phyloP scores from a whole-genome alignment of 83 land plant genomes.

The Thuja plicata region DNA sequence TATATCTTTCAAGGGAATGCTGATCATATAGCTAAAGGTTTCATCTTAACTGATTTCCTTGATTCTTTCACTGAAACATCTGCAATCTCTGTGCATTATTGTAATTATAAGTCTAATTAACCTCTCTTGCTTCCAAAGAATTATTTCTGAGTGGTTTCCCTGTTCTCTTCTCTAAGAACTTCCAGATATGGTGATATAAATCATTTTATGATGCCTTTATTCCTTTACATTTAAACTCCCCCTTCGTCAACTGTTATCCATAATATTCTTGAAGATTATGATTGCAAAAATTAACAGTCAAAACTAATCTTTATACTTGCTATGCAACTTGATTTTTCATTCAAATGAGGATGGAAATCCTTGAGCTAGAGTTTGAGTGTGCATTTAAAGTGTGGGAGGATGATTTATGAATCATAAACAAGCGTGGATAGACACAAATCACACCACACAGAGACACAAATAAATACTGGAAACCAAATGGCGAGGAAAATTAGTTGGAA shows the following conservation, averaged over 20 bases:
- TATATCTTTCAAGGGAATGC: not conserved
- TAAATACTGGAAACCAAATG: too few species aligned
- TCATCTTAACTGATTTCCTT: not conserved
- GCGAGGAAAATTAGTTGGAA: too few species aligned
- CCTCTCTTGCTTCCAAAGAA: not conserved
- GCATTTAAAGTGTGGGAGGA: too few species aligned
- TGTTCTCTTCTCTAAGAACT: not conserved
- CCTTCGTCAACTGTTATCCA: not conserved
- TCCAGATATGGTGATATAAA: not conserved
- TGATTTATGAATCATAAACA: too few species aligned
- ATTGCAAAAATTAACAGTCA: too few species aligned
- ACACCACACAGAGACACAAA: too few species aligned
- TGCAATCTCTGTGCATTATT: not conserved
- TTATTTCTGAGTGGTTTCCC: not conserved
- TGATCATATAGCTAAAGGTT: not conserved
- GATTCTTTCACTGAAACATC: not conserved
- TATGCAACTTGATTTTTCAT: too few species aligned
- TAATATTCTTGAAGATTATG: too few species aligned
- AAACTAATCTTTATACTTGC: too few species aligned
- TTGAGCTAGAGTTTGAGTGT: too few species aligned
- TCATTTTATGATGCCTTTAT: not conserved
- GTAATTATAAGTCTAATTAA: not conserved
- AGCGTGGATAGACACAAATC: too few species aligned
- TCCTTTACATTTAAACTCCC: not conserved
- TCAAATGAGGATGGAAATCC: too few species aligned